Evolutionary conservation across 1,139 yeast species (phyloP).

Genomic region (Saccharomyces hybrid): DNA sequence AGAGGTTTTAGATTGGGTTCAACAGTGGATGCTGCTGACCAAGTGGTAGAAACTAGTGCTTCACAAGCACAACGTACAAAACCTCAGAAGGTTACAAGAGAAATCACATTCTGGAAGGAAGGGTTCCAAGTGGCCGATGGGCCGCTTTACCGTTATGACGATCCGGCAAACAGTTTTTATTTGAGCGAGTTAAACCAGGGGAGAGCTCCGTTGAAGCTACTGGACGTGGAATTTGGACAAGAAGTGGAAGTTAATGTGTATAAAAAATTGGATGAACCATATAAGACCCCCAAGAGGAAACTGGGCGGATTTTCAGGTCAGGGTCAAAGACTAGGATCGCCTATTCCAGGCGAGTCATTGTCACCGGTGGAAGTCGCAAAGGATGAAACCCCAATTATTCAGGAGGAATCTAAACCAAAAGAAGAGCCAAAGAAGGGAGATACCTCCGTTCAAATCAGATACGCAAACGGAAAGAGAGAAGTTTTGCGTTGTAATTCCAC

Average conservation of each 20-base stretch:
- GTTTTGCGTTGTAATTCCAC: slow-evolving; percentile 57
- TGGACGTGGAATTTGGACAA: slow-evolving; percentile 83
- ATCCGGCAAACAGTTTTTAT: slow-evolving; percentile 72
- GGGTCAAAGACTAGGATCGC: slow-evolving; percentile 86
- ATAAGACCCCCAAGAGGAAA: slow-evolving; percentile 59
- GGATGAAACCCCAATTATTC: background rate
- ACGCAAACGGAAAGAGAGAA: slow-evolving; percentile 71
- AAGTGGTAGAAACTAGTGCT: slow-evolving; percentile 28
- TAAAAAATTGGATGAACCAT: slow-evolving; percentile 75
- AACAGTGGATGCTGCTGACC: slow-evolving; percentile 35
- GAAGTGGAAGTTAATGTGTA: slow-evolving; percentile 92
- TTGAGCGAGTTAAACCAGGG: slow-evolving; percentile 80
- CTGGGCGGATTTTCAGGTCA: slow-evolving; percentile 68
- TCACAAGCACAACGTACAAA: slow-evolving; percentile 20
- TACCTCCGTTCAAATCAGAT: slow-evolving; percentile 70
- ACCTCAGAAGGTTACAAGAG: slow-evolving; percentile 48
- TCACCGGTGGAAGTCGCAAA: slow-evolving; percentile 10
- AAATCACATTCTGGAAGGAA: slow-evolving; percentile 90
- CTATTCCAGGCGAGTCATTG: slow-evolving; percentile 60
- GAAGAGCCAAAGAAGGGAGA: slow-evolving; percentile 49
- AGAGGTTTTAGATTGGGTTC: slow-evolving; percentile 74
- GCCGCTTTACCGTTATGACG: slow-evolving; percentile 75
- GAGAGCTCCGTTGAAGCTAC: slow-evolving; percentile 79
- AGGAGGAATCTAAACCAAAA: slow-evolving; percentile 17
- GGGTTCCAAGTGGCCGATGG: slow-evolving; percentile 96